Evolutionary conservation across 106 monocot genomes (phyloP).

Genomic region (Dactylorhiza incarnata): DNA sequence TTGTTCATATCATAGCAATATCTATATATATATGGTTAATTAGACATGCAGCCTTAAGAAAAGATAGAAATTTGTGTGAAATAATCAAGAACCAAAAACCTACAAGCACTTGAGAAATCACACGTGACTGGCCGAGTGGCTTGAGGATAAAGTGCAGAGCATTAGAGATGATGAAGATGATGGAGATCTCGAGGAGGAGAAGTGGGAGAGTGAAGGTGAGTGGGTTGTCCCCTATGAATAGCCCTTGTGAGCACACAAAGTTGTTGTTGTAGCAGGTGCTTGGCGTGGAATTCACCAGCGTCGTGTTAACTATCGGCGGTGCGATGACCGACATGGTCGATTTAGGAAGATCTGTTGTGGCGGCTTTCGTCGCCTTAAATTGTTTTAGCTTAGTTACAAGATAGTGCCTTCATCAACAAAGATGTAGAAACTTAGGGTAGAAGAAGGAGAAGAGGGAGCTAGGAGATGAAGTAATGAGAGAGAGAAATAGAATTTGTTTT

Average conservation of each 20-base stretch:
- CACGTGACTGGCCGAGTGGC: conserved; percentile 15
- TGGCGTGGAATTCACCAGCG: conserved; percentile 1
- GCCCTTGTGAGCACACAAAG: conserved; percentile 14
- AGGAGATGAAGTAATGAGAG: neutral
- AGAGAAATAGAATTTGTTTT: neutral
- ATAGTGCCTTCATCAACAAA: neutral
- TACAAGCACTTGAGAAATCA: conserved; percentile 25
- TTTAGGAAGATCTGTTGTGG: neutral
- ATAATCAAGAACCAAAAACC: neutral
- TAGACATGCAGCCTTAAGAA: neutral
- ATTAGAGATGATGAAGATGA: conserved; percentile 13
- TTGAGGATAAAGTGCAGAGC: conserved; percentile 18
- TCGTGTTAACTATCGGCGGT: neutral
- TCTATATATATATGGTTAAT: neutral
- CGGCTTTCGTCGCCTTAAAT: neutral
- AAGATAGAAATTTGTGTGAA: no score
- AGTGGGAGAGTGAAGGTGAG: conserved; percentile 25
- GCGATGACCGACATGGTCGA: neutral
- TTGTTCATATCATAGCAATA: no score
- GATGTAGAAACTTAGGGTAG: neutral
- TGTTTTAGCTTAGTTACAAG: neutral
- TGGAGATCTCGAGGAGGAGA: conserved; percentile 15
- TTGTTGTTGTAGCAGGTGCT: conserved; percentile 15
- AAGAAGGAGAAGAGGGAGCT: neutral
- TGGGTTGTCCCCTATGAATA: conserved; percentile 27